Evolutionary conservation across 495 filamentous ascomycete genomes (phyloP).

Genomic region (Penicillium roqueforti): DNA sequence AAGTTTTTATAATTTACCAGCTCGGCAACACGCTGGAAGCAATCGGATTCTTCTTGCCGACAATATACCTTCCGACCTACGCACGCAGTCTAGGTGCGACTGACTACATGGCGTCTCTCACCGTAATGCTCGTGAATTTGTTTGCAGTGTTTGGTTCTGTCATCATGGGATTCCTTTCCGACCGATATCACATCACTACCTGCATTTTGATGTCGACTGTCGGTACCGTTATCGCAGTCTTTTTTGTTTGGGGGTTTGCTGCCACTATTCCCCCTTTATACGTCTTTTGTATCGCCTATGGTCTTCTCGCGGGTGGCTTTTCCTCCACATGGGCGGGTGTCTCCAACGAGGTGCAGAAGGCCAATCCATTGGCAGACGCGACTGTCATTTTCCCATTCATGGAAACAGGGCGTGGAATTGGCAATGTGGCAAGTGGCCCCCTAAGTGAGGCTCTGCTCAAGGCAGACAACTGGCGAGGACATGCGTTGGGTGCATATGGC

Average conservation of each 20-base stretch:
- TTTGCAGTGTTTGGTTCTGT: conserved; percentile 51
- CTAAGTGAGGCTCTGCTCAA: conserved; percentile 38
- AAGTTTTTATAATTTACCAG: conserved; percentile 48
- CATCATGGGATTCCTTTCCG: conserved; percentile 51
- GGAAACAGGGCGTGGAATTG: conserved; percentile 58
- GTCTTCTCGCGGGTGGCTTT: conserved; percentile 58
- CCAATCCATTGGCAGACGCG: conserved; percentile 37
- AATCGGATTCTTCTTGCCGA: conserved; percentile 43
- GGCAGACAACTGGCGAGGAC: conserved; percentile 13
- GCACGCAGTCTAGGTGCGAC: conserved; percentile 33
- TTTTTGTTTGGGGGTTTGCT: conserved; percentile 59
- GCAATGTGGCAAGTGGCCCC: conserved; percentile 53
- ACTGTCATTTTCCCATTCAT: conserved; percentile 57
- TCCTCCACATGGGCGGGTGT: conserved; percentile 54
- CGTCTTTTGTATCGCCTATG: conserved; percentile 58
- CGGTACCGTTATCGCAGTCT: conserved; percentile 52
- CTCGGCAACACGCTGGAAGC: conserved; percentile 50
- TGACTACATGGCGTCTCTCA: conserved; percentile 35
- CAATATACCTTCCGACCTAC: conserved; percentile 38
- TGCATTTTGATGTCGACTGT: conserved; percentile 51
- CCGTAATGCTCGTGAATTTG: conserved; percentile 49
- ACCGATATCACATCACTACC: conserved; percentile 53
- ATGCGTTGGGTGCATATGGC: conserved; percentile 30
- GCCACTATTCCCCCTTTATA: conserved; percentile 11
- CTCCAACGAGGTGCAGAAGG: conserved; percentile 44